Percentiles rank a stretch among this genome's conserved stretches.
Conservation (phyloP, 2,329 filamentous ascomycete genomes). For the Sarocladiaceae sp. region DNA sequence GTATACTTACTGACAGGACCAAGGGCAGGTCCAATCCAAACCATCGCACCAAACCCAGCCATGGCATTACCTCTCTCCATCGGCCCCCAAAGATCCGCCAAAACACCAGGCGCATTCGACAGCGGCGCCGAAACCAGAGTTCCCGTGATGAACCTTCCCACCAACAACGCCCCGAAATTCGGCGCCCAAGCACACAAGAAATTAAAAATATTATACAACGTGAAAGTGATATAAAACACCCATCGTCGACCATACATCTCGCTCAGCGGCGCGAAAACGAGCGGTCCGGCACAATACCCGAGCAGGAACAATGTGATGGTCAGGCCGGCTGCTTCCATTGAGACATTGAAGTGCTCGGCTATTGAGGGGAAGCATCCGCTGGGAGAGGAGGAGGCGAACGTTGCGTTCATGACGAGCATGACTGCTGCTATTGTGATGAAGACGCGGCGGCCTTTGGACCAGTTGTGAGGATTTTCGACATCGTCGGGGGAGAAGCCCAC, state of each 20-base stretch:
- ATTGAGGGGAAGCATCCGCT: constrained; percentile 28
- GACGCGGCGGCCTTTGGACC: constrained; percentile 34
- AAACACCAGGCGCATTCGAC: constrained; percentile 45
- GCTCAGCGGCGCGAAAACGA: constrained; percentile 53
- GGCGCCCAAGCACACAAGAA: constrained; percentile 51
- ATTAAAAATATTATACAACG: constrained; percentile 44
- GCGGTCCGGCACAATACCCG: constrained; percentile 53
- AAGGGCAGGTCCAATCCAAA: constrained; percentile 49
- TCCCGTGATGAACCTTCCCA: constrained; percentile 51
- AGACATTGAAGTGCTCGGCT: constrained; percentile 37
- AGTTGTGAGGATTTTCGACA: constrained; percentile 46
- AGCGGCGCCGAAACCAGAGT: constrained; percentile 49
- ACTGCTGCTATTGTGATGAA: constrained; percentile 37
- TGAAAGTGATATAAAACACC: constrained; percentile 48
- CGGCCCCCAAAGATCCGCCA: constrained; percentile 50
- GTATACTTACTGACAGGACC: constrained; percentile 38
- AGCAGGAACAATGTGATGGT: constrained; percentile 52
- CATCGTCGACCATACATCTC: constrained; percentile 53
- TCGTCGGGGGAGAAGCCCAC: constrained; percentile 43
- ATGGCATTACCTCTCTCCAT: constrained; percentile 49
- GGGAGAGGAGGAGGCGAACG: constrained; percentile 39
- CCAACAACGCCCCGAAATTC: constrained; percentile 47
- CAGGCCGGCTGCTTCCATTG: constrained; percentile 40
- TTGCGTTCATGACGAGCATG: constrained; percentile 50
- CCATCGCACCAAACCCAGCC: constrained; percentile 48